A percentile compares a stretch with the other conserved stretches of the same genome.
These are phyloP conservation scores for Tetratostichococcus sp. DNA, from an alignment of 139 green algal genomes.

Conservation along the genomic window DNA sequence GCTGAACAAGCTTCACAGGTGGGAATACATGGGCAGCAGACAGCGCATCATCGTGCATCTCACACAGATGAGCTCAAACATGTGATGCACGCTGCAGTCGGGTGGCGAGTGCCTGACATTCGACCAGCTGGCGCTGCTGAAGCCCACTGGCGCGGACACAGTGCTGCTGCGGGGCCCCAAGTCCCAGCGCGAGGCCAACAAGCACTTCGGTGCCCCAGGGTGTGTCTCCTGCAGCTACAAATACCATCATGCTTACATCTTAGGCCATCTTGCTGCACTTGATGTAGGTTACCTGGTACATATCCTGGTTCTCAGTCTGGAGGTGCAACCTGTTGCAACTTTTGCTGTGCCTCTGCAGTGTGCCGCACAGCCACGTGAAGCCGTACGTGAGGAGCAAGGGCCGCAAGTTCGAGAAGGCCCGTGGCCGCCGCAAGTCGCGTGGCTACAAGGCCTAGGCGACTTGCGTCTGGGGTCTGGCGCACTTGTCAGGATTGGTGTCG, in stretches of 20 bases:
- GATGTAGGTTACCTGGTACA: too few species aligned
- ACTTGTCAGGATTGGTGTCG: not conserved
- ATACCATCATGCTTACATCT: not conserved
- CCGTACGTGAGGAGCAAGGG: slow-evolving; percentile 95
- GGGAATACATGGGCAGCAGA: too few species aligned
- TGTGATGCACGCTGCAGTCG: slow-evolving; percentile 42
- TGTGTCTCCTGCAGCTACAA: not conserved
- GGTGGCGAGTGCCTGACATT: slow-evolving; percentile 97
- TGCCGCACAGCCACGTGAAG: slow-evolving; percentile 84
- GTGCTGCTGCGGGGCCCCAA: slow-evolving; percentile 94
- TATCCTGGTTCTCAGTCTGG: too few species aligned
- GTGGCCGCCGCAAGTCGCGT: slow-evolving; percentile 84
- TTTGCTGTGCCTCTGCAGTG: slow-evolving; percentile 24
- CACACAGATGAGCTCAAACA: too few species aligned
- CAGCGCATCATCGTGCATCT: too few species aligned
- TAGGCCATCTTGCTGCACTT: slow-evolving; percentile 11
- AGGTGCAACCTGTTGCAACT: not conserved
- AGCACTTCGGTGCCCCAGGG: slow-evolving; percentile 94
- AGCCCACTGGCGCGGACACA: slow-evolving; percentile 86
- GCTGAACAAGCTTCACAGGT: too few species aligned
- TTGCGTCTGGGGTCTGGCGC: too few species aligned
- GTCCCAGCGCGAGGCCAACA: slow-evolving; percentile 90
- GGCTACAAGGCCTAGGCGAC: slow-evolving; percentile 87
- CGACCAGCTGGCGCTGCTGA: slow-evolving; percentile 94
- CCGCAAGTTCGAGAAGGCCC: slow-evolving; percentile 98